Base-by-base conservation (phyloP, 352 stramenopile genomes). In the Aphanomyces euteiches region DNA sequence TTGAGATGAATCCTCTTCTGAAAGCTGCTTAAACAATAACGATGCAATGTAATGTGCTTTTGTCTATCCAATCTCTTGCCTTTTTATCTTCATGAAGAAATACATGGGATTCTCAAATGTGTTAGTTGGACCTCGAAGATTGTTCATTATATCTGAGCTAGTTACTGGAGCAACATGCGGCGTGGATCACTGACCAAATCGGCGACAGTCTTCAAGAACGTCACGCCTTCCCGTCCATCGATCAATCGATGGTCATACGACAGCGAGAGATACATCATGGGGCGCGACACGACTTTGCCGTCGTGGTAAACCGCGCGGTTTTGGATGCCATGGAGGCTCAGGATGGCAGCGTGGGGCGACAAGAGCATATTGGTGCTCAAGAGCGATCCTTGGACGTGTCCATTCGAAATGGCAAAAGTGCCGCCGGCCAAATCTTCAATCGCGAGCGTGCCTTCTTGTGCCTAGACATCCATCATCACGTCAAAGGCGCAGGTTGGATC, bases 231-330 rank as follows among this genome's bases (percentile, higher is more conserved):
- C 78, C 97, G 95, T 60, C 97, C 97, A 82, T 99, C 97, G 75
- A 99, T 99, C 74, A 99, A 90, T 74, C 97, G 90, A 88, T 99
- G 97, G 85, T 99, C 97, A 83, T 99, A 99, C 48, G 97, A 99
- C 54, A 99, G 86, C 54, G 97, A 98, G 53, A 99, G 82, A 77
- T 99, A 99, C 97, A 99, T 99, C 96, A 99, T 99, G n/a, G 97
- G 97, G 61, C 97, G 81, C 17, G 96, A 87, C 66, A 98, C 93
- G 50, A 99, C 84, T 77, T 99, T 87, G 60, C 97, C 97, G 67
- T 86, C 84, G 21, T 87, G 74, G 28, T 78, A 81, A 40, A 99
- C 89, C 41, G 97, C 85, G 70, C 97, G 87, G 89, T 98, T 97
- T 82, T 99, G 98, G 41, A 97, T 98, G 47, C 94, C 95, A 79